Evolutionary conservation across 192 early-diverging fungal species (phyloP), one percentile per base, ranked within the genome.

Genomic region (Spizellomyces sp.): DNA sequence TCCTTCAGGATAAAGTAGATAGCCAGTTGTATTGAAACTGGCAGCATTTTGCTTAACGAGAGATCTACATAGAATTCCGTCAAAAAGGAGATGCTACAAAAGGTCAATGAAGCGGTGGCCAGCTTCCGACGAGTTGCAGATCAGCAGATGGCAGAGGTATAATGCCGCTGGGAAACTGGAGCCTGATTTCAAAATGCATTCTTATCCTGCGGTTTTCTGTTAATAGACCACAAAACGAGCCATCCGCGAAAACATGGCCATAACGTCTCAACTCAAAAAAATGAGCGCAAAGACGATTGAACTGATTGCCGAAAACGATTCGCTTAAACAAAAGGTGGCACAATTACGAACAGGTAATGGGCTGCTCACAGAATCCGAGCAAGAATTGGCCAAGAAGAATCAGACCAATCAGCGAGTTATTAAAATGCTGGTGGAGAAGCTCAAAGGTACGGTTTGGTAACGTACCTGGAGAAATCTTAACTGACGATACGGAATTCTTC

Each of bases 11-110:
- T 71, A 88, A 87, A 73, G 83, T 84, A 62, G 17, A 41, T 17
- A 5, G 9, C 59, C 42, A 36, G 14, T 17, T 19, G 9, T 61
- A 41, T 5, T 61, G 14, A 12, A 12, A 19, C 50, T 54, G 50
- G 27, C 17, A 54, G 12, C 17, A 54, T 54, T 12, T 12, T 54
- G 17, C 14, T 54, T 12, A 54, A 12, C 0, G 50, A 54, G 12
- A 4, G 1, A 12, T 54, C 50, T 46, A 14, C 50, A 42, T 41
- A 86, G 83, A 82, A 77, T 52, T 54, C 68, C 59, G 80, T 88
- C 73, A 87, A 87, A 58, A 80, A 77, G 50, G 86, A 88, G 62
- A 88, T 88, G 86, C 77, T 87, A 5, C 79, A 81, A 62, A 88
- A 88, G 71, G 80, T 88, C 8, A 85, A 85, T 58, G 86, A 86